Base-by-base conservation (phyloP, 345 rosid genomes). In the Linum tenue region DNA sequence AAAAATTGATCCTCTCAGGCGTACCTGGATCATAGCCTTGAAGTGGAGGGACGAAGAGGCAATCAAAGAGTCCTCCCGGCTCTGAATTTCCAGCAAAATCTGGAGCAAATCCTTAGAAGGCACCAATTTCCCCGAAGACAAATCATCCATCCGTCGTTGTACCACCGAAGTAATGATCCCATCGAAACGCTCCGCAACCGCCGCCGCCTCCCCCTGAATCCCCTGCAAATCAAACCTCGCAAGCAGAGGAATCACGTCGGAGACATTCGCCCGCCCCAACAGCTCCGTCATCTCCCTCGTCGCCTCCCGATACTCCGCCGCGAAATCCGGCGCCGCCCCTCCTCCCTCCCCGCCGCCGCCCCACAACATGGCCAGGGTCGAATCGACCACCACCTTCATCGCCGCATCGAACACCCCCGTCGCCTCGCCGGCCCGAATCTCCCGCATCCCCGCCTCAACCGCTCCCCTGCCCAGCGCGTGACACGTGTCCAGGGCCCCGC, bases 201-300 rank as follows among this genome's bases (percentile, higher is more conserved):
- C 31, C 31, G 31, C 31, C 31, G 31, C 31, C 31, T 22, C 31
- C 31, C 31, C 31, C 31, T 22, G 31, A 68, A 85, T 63, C 2
- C 92, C 88, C 15, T 85, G 90, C 16, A 80, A 71, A 70, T 85
- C 85, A 17, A 87, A 87, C 56, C 81, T 65, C 0, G 80, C 77
- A 42, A 83, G 70, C 2, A 53, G 31, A 0, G 86, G 88, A 53
- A 81, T 79, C 42, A 87, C 41, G 50, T 84, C 87, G 1, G 87
- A 84, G 38, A 84, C 38, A 16, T 83, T 84, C 9, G 81, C 82
- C 60, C 50, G 62, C 63, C 83, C 89, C 36, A 73, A 11, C 58
- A 82, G 50, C 0, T 56, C 77, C 2, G 31, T 22, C 31, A 22
- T 22, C 31, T 22, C 31, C 31, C 31, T 22, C 31, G 31, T 22